A percentile compares a stretch with the other conserved stretches of the same genome.
phyloP scores from a whole-genome alignment of 495 filamentous ascomycete genomes.

The Chaetomium cochliodes region DNA sequence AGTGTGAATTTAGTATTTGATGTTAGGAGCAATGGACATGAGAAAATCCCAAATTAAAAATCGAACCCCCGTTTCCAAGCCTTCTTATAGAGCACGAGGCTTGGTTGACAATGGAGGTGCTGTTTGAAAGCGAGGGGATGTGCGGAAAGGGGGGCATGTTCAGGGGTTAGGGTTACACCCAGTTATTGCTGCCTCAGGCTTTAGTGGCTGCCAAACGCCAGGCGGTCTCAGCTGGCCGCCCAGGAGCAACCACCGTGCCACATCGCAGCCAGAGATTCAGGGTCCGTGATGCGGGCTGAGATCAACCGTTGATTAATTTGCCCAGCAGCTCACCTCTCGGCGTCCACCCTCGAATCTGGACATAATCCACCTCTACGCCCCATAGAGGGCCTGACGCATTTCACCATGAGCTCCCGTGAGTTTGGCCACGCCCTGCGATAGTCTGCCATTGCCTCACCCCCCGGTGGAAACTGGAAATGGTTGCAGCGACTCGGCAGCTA shows the following conservation, averaged over 20 bases:
- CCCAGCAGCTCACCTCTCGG: slow-evolving; percentile 15
- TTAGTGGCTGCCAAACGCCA: neutral
- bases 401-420: slow-evolving; percentile 50
- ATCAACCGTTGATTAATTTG: slow-evolving; percentile 17
- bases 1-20: no score
- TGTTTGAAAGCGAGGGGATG: neutral
- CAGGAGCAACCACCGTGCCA: slow-evolving; percentile 9
- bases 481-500: slow-evolving; percentile 5
- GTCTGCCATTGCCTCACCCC: neutral
- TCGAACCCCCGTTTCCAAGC: no score
- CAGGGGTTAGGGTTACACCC: neutral
- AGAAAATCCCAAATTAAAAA: no score
- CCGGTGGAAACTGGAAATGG: neutral
- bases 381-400: slow-evolving; percentile 39
- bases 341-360: slow-evolving; percentile 33
- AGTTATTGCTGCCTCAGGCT: slow-evolving; percentile 13
- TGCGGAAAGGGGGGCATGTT: neutral
- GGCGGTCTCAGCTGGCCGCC: neutral
- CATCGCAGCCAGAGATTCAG: slow-evolving; percentile 7
- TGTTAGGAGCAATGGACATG: no score
- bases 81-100: neutral
- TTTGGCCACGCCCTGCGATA: slow-evolving; percentile 7
- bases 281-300: slow-evolving; percentile 15
- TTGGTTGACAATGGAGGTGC: neutral
- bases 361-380: slow-evolving; percentile 42